Percentiles rank a stretch among this genome's conserved stretches.
phyloP scores from a whole-genome alignment of 345 rosid species.

The Mangifera indica region DNA sequence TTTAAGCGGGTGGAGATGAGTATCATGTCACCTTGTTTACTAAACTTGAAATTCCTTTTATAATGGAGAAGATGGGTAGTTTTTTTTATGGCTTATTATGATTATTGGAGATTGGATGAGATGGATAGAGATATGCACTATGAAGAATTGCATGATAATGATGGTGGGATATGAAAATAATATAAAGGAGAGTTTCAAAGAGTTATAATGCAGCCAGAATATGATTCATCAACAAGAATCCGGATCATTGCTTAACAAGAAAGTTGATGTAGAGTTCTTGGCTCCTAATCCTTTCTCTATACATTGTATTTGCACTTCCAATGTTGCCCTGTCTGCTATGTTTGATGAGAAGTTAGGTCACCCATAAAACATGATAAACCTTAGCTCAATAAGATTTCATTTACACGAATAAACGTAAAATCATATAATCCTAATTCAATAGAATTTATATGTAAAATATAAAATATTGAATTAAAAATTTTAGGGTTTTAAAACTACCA shows the following conservation, averaged over 20 bases:
- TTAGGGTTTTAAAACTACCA: too few relatives aligned
- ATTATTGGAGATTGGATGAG: slow-evolving; percentile 23
- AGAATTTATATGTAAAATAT: too few relatives aligned
- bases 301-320: slow-evolving; percentile 47
- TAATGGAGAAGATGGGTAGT: slow-evolving; percentile 33
- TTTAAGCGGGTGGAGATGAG: slow-evolving; percentile 63
- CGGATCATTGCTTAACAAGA: slow-evolving; percentile 68
- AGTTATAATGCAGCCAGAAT: slow-evolving; percentile 55
- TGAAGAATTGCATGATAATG: slow-evolving; percentile 28
- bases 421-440: too few relatives aligned
- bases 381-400: background rate
- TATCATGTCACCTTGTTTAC: slow-evolving; percentile 73
- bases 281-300: slow-evolving; percentile 35
- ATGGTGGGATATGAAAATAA: slow-evolving; percentile 1
- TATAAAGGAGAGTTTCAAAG: slow-evolving; percentile 33
- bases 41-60: slow-evolving; percentile 34
- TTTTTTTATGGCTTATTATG: slow-evolving; percentile 36
- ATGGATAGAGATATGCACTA: slow-evolving; percentile 56
- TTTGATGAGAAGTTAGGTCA: slow-evolving; percentile 53
- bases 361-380: slow-evolving; percentile 46
- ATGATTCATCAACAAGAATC: slow-evolving; percentile 69
- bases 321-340: slow-evolving; percentile 73
- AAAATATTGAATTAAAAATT: too few relatives aligned
- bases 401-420: too few relatives aligned
- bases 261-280: slow-evolving; percentile 52